These are phyloP conservation scores for Dioscorea zingiberensis DNA, from an alignment of 106 monocot genomes.

Conservation along the genomic window DNA sequence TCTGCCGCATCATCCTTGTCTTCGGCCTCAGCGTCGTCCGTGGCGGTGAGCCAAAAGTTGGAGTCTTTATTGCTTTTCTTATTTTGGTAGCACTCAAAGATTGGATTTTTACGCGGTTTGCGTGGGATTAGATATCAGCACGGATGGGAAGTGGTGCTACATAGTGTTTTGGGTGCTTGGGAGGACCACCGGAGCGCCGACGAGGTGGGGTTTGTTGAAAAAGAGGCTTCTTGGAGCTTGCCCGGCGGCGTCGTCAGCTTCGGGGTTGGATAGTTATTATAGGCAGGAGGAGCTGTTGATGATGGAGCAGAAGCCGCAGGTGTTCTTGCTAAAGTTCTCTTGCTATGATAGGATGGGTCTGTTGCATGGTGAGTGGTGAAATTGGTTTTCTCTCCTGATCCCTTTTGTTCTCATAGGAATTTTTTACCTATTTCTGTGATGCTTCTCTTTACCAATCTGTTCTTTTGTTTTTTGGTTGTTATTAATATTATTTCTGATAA, in stretches of 20 bases:
- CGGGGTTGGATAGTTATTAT: slow-evolving; percentile 26
- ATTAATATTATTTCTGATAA: too few relatives aligned
- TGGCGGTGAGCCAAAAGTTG: slow-evolving; percentile 31
- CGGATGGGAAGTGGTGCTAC: slow-evolving; percentile 91
- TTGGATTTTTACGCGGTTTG: not conserved
- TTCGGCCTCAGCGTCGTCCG: slow-evolving; percentile 60
- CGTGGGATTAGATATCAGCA: slow-evolving; percentile 47
- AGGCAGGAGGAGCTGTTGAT: slow-evolving; percentile 23
- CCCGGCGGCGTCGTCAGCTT: slow-evolving; percentile 28
- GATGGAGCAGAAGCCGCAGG: slow-evolving; percentile 24
- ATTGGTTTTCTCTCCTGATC: too few relatives aligned
- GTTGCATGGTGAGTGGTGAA: slow-evolving; percentile 55
- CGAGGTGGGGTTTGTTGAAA: slow-evolving; percentile 73
- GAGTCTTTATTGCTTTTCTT: not conserved
- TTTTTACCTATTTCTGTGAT: too few relatives aligned
- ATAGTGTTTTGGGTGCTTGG: slow-evolving; percentile 80
- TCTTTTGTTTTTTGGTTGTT: too few relatives aligned
- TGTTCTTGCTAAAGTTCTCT: slow-evolving; percentile 87
- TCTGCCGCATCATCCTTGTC: slow-evolving; percentile 68
- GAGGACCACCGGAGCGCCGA: slow-evolving; percentile 8
- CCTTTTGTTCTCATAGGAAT: too few relatives aligned
- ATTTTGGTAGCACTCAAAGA: not conserved
- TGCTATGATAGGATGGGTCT: slow-evolving; percentile 74
- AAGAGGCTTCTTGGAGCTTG: slow-evolving; percentile 66
- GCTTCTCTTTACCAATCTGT: too few relatives aligned